phyloP scores from a whole-genome alignment of 352 stramenopile species.

The Phytophthora vignae region DNA sequence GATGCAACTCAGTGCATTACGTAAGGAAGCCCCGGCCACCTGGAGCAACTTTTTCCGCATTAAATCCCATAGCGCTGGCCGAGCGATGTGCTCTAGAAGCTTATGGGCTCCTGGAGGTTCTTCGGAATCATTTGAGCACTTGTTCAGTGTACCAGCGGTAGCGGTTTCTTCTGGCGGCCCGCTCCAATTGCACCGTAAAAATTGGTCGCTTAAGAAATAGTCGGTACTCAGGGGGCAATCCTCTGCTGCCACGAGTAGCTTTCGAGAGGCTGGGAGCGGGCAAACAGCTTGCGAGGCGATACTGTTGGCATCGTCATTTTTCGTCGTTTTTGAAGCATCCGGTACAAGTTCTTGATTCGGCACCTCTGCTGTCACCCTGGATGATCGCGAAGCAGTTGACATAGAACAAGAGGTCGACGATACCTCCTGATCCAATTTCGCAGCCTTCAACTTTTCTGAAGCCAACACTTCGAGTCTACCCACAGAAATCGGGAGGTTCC shows the following conservation, averaged over 20 bases:
- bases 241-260: constrained; percentile 20
- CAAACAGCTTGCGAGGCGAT: background rate
- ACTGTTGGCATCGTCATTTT: background rate
- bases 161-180: constrained; percentile 5
- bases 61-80: constrained; percentile 57
- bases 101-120: constrained; percentile 14
- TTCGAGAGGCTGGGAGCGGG: constrained; percentile 5
- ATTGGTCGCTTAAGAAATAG: constrained; percentile 45
- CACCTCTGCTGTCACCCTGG: background rate
- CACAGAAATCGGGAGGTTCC: constrained; percentile 24
- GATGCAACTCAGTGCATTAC: constrained; percentile 35
- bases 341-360: background rate
- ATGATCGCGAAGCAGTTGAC: background rate
- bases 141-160: background rate
- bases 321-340: background rate
- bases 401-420: background rate
- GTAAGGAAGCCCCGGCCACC: constrained; percentile 35
- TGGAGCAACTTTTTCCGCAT: constrained; percentile 54
- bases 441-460: constrained; percentile 18
- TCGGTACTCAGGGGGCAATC: constrained; percentile 34
- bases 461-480: constrained; percentile 11
- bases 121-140: background rate
- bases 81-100: constrained; percentile 44
- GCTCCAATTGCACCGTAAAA: constrained; percentile 40
- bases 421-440: background rate